Evolutionary conservation across 2,329 filamentous ascomycete species (phyloP).

Genomic region (Trichoderma koningii): DNA sequence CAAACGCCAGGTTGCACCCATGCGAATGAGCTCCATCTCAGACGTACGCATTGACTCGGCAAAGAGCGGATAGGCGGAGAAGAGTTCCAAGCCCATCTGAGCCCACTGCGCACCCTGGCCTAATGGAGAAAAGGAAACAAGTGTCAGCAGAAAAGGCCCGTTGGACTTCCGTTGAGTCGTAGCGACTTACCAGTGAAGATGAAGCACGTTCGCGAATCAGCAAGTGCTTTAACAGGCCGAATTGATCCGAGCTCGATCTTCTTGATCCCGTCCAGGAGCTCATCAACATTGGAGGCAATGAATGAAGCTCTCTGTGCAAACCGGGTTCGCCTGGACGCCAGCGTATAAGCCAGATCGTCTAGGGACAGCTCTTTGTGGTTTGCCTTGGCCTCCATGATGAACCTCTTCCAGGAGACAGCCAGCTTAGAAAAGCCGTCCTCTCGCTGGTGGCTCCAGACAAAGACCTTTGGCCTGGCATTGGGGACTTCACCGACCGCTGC

Average conservation of each 20-base stretch:
- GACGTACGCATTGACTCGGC: constrained; percentile 6
- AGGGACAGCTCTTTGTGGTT: constrained; percentile 19
- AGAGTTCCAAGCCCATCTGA: constrained; percentile 21
- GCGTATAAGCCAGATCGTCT: constrained; percentile 21
- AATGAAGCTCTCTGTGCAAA: constrained; percentile 16
- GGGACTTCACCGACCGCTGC: neutral
- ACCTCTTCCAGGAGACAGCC: constrained; percentile 20
- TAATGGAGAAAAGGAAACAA: neutral
- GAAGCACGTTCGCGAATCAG: constrained; percentile 10
- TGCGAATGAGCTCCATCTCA: constrained; percentile 17
- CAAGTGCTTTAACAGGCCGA: constrained; percentile 17
- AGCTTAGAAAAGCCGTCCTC: constrained; percentile 21
- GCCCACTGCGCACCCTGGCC: constrained; percentile 27
- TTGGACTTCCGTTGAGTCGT: neutral
- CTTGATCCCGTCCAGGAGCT: constrained; percentile 17
- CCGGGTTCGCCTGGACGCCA: constrained; percentile 15
- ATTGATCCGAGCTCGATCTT: constrained; percentile 20
- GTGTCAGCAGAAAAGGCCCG: neutral
- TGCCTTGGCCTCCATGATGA: constrained; percentile 4
- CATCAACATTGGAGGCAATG: constrained; percentile 19
- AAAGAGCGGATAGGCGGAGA: constrained; percentile 20
- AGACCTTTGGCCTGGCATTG: constrained; percentile 8
- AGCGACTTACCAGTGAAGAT: constrained; percentile 27
- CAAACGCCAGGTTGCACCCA: constrained; percentile 24
- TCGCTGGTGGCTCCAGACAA: constrained; percentile 22